phyloP scores from a whole-genome alignment of 1,284 basidiomycete species.

The Ganoderma leucocontextum region DNA sequence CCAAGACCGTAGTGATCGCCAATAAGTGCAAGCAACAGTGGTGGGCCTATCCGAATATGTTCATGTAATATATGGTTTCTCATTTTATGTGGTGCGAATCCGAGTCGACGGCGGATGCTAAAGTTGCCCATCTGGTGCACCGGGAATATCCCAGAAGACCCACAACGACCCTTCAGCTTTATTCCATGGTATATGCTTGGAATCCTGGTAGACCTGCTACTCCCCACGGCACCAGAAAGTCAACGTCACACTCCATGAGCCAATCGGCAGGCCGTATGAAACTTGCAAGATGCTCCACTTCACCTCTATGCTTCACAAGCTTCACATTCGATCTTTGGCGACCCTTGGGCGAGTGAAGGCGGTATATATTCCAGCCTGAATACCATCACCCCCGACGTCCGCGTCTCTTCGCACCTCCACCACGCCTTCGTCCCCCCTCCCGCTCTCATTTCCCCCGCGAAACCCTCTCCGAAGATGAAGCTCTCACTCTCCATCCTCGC shows the following conservation, averaged over 20 bases:
- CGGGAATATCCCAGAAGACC: no score
- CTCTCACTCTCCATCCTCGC: neutral
- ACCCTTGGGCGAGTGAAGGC: neutral
- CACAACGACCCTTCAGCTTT: no score
- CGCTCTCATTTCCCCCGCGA: neutral
- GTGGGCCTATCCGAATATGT: no score
- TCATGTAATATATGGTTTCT: no score
- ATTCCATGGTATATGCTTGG: no score
- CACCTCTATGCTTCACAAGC: neutral
- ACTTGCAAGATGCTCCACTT: neutral
- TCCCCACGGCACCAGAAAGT: neutral
- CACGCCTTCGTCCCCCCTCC: neutral
- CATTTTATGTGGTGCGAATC: no score
- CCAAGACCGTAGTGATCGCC: no score
- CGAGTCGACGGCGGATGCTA: no score
- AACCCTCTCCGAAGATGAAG: slow-evolving; percentile 2
- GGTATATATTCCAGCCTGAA: slow-evolving; percentile 1
- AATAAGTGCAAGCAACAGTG: no score
- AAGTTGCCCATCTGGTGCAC: no score
- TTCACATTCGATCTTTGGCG: neutral
- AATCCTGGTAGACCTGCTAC: no score
- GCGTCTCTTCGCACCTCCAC: neutral
- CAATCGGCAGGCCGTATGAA: neutral
- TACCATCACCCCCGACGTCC: neutral
- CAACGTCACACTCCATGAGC: neutral